A percentile compares a stretch with the other conserved stretches of the same genome.
These are phyloP conservation scores for Globisporangium perplexum DNA, from an alignment of 352 stramenopile genomes.

Conservation along the genomic window DNA sequence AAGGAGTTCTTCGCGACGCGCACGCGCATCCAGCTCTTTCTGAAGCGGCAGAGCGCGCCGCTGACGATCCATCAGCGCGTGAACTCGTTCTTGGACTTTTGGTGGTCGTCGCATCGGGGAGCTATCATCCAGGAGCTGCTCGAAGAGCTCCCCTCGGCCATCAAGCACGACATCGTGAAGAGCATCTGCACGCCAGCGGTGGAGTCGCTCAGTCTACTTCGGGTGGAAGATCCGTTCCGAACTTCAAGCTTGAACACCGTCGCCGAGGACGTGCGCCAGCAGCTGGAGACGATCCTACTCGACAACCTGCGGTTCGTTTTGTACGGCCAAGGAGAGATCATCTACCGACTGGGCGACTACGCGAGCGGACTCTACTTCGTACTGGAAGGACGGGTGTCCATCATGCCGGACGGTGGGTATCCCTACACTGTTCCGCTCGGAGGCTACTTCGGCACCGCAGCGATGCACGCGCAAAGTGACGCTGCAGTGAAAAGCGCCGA, in stretches of 20 bases:
- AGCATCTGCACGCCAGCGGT: conserved; percentile 52
- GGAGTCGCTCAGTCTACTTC: conserved; percentile 32
- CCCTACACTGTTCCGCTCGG: conserved; percentile 30
- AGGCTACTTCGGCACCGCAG: conserved; percentile 41
- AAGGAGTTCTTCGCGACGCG: conserved; percentile 64
- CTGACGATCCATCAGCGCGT: conserved; percentile 46
- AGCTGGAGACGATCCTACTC: conserved; percentile 42
- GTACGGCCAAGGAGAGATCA: conserved; percentile 54
- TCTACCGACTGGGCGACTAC: conserved; percentile 50
- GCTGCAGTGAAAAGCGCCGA: not conserved
- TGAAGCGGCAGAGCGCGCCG: conserved; percentile 52
- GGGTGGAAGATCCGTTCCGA: conserved; percentile 14
- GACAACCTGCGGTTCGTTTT: conserved; percentile 56
- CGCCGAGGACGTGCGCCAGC: conserved; percentile 8
- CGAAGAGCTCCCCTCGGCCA: conserved; percentile 38
- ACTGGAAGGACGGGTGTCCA: conserved; percentile 35
- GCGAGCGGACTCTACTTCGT: conserved; percentile 44
- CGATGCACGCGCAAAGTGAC: conserved; percentile 15
- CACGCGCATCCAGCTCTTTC: conserved; percentile 51
- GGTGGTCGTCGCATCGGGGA: conserved; percentile 58
- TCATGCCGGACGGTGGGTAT: conserved; percentile 17
- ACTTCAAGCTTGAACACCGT: not conserved
- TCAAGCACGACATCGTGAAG: conserved; percentile 50
- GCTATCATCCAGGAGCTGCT: conserved; percentile 58
- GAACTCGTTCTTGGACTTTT: conserved; percentile 65